Evolutionary conservation across 2,329 filamentous ascomycete genomes (phyloP).

Genomic region (Colletotrichum sp.): DNA sequence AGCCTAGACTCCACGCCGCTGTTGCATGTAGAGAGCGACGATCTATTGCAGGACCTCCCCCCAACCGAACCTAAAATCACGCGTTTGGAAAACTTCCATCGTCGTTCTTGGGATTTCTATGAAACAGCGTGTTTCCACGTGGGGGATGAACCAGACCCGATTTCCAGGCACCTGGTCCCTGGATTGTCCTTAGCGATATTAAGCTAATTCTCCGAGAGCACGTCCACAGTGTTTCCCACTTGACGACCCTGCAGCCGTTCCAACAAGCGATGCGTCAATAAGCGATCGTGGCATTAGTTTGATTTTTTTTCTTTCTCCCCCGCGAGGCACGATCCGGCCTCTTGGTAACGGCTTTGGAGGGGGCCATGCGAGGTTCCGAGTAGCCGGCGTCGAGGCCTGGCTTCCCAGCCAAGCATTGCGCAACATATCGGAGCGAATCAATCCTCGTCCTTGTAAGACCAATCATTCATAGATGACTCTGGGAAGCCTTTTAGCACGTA

Average conservation of each 20-base stretch:
- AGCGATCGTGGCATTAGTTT: neutral
- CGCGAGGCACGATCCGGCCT: neutral
- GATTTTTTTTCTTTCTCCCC: neutral
- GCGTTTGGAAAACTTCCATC: neutral
- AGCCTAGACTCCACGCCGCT: neutral
- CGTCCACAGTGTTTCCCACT: neutral
- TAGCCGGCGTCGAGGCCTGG: neutral
- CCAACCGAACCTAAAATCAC: neutral
- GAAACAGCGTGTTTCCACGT: neutral
- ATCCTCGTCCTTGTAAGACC: neutral
- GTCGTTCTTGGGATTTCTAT: neutral
- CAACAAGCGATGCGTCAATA: neutral
- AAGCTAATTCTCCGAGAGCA: constrained; percentile 15
- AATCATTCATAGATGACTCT: neutral
- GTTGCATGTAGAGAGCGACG: neutral
- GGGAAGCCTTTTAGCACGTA: neutral
- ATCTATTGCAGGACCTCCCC: neutral
- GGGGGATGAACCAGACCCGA: neutral
- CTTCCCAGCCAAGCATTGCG: neutral
- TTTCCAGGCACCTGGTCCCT: neutral
- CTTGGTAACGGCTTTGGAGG: neutral
- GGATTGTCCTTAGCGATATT: neutral
- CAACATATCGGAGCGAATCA: neutral
- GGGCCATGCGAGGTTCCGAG: neutral
- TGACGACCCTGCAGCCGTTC: neutral